phyloP scores from a whole-genome alignment of 768 basidiomycete genomes.

The Artomyces pyxidatus region DNA sequence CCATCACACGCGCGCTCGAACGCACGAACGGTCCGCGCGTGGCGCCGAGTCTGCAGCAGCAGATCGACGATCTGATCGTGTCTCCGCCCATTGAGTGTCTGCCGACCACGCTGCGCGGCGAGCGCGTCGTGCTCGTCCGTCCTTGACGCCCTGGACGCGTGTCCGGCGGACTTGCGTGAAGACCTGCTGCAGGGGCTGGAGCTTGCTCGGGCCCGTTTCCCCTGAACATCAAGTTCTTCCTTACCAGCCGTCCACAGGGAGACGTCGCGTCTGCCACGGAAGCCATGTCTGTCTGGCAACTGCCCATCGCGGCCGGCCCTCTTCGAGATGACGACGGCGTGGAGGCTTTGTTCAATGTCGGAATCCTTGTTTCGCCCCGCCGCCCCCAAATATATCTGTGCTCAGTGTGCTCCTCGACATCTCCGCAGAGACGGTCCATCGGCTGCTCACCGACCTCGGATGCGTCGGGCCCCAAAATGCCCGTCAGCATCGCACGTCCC shows the following conservation, averaged over 20 bases:
- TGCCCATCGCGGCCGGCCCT: neutral
- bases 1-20: neutral
- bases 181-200: neutral
- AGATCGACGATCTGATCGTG: neutral
- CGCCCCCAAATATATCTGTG: neutral
- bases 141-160: neutral
- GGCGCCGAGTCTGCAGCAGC: neutral
- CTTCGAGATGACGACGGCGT: neutral
- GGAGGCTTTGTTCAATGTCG: neutral
- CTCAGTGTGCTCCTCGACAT: neutral
- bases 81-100: too few relatives aligned
- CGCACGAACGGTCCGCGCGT: neutral
- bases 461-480: neutral
- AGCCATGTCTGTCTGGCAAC: neutral
- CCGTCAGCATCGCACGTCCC: neutral
- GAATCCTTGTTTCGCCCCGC: neutral
- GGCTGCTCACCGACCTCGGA: neutral
- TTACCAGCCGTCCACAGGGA: neutral
- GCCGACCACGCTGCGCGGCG: too few relatives aligned
- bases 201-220: neutral
- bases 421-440: neutral
- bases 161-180: neutral
- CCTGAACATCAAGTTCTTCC: neutral
- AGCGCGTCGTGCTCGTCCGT: neutral
- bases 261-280: neutral